phyloP scores from a whole-genome alignment of 2,329 filamentous ascomycete genomes.

The Chrysoporthe deuterocubensis region DNA sequence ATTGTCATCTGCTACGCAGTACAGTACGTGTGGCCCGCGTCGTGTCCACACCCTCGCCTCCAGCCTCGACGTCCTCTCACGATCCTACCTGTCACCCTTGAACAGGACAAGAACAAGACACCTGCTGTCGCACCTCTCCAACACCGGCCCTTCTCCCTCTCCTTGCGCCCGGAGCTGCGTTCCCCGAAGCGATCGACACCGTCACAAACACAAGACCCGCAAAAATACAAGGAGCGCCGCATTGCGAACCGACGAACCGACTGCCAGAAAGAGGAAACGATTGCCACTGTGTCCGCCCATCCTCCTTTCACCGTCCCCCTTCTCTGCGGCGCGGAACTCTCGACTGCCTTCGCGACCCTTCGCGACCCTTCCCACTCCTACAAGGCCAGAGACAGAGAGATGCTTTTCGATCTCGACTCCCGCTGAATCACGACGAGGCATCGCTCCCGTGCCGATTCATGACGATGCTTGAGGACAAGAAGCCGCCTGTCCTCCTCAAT shows the following conservation, averaged over 20 bases:
- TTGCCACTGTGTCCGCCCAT: conserved; percentile 11
- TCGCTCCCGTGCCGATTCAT: conserved; percentile 12
- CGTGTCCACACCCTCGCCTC: not conserved
- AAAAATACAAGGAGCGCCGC: conserved; percentile 16
- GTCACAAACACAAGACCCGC: conserved; percentile 11
- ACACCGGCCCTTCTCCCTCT: not conserved
- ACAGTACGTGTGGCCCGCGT: not conserved
- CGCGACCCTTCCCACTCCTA: not conserved
- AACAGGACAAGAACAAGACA: not conserved
- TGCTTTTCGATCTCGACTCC: conserved; percentile 19
- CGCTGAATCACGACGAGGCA: conserved; percentile 21
- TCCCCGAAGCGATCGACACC: conserved; percentile 8
- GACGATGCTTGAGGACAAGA: conserved; percentile 27
- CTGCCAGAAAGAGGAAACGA: conserved; percentile 17
- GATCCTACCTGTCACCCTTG: not conserved
- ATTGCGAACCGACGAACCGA: conserved; percentile 1
- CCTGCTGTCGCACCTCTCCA: not conserved
- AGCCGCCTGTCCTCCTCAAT: conserved; percentile 17
- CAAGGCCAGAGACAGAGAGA: conserved; percentile 15
- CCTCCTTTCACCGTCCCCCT: not conserved
- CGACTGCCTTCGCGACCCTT: not conserved
- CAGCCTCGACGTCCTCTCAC: not conserved
- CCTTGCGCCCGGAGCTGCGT: not conserved
- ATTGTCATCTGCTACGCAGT: not conserved
- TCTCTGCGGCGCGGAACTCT: not conserved